phyloP scores from a whole-genome alignment of 352 stramenopile species.

The Phytophthora boehmeriae region DNA sequence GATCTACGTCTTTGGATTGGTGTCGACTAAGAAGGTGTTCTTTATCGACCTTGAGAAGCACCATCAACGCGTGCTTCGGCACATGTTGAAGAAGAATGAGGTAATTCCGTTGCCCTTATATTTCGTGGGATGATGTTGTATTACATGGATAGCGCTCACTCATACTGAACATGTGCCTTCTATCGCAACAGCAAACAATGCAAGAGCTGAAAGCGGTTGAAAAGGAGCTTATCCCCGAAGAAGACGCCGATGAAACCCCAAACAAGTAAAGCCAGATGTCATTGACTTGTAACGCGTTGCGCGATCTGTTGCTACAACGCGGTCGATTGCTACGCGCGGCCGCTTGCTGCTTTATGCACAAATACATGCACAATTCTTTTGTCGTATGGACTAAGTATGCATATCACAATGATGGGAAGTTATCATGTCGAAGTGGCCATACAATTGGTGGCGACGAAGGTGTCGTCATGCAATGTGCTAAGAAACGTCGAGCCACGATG shows the following conservation, averaged over 20 bases:
- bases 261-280: conserved; percentile 11
- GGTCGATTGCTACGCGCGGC: neutral
- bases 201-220: conserved; percentile 32
- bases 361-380: conserved; percentile 26
- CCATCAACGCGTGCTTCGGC: conserved; percentile 41
- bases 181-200: conserved; percentile 30
- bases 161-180: neutral
- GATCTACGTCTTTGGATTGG: conserved; percentile 44
- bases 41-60: conserved; percentile 72
- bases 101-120: conserved; percentile 20
- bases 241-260: conserved; percentile 11
- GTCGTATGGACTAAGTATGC: conserved; percentile 2
- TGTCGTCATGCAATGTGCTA: conserved; percentile 3
- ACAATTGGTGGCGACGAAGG: conserved; percentile 25
- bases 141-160: neutral
- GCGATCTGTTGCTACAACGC: conserved; percentile 4
- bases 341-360: conserved; percentile 6
- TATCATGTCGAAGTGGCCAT: conserved; percentile 21
- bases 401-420: conserved; percentile 27
- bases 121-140: neutral
- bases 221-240: conserved; percentile 21
- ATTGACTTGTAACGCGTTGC: conserved; percentile 3
- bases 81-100: conserved; percentile 64
- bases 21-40: conserved; percentile 58
- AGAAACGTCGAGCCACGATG: conserved; percentile 6